Conservation (phyloP, 495 filamentous ascomycete genomes). For the Hypoxylon rickii region DNA sequence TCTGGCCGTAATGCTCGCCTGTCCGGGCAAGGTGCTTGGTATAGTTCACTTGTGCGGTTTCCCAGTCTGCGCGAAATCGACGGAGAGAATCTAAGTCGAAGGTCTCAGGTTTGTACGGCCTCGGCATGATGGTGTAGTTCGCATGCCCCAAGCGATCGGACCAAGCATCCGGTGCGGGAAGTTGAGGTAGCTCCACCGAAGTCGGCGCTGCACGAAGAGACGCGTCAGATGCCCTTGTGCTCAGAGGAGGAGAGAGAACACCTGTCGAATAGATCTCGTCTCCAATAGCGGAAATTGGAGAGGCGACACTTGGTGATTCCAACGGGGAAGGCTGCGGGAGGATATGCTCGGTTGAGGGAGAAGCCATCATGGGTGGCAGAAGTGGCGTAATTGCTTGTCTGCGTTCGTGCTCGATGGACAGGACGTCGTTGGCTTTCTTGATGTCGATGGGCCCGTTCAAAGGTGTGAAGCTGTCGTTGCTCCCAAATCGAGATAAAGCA, state of each 20-base stretch:
- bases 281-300: conserved; percentile 22
- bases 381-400: conserved; percentile 77
- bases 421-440: conserved; percentile 56
- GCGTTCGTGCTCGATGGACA: conserved; percentile 60
- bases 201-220: conserved; percentile 63
- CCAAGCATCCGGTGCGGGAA: conserved; percentile 74
- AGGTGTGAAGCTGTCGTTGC: conserved; percentile 49
- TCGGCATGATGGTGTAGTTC: conserved; percentile 86
- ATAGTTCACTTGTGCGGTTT: conserved; percentile 77
- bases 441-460: conserved; percentile 60
- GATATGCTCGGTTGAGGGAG: conserved; percentile 39
- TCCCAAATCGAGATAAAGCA: conserved; percentile 67
- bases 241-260: conserved; percentile 76
- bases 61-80: conserved; percentile 76
- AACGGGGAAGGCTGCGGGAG: conserved; percentile 71
- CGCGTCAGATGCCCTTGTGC: conserved; percentile 74
- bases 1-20: conserved; percentile 82
- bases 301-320: conserved; percentile 72
- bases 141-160: conserved; percentile 83
- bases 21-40: conserved; percentile 82
- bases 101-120: conserved; percentile 71
- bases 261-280: conserved; percentile 37
- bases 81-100: conserved; percentile 64
- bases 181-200: conserved; percentile 46
- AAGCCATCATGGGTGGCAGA: conserved; percentile 76